phyloP scores from a whole-genome alignment of 2,329 filamentous ascomycete species.

The Trichoderma atrobrunneum region DNA sequence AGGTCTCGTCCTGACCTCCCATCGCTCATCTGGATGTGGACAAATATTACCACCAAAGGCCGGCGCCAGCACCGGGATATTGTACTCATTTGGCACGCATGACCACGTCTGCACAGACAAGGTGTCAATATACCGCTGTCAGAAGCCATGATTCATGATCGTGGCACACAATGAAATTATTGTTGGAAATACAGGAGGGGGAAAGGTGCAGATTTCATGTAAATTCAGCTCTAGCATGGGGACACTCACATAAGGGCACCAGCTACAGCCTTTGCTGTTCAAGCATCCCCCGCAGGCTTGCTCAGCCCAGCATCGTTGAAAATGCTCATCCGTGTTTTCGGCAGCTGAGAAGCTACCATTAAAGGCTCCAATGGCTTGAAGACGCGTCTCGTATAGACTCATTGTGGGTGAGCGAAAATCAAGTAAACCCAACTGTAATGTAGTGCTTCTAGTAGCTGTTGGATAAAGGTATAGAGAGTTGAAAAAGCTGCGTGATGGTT shows the following conservation, averaged over 20 bases:
- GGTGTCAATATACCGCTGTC: background rate
- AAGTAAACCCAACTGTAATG: background rate
- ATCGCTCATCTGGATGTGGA: constrained; percentile 46
- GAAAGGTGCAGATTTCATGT: background rate
- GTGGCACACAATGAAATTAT: background rate
- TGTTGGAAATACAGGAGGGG: background rate
- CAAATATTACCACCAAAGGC: constrained; percentile 50
- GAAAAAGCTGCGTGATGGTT: background rate
- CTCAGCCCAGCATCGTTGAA: constrained; percentile 50
- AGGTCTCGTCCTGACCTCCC: constrained; percentile 38
- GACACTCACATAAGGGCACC: constrained; percentile 51
- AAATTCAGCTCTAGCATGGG: background rate
- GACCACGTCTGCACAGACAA: constrained; percentile 44
- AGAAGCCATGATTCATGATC: background rate
- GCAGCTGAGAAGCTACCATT: constrained; percentile 33
- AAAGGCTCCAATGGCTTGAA: constrained; percentile 13
- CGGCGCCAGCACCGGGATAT: constrained; percentile 48
- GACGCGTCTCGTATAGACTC: constrained; percentile 16
- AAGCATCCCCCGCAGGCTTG: constrained; percentile 51
- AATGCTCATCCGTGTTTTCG: constrained; percentile 36
- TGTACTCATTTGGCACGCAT: constrained; percentile 51
- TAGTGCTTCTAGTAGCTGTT: background rate
- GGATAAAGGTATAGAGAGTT: background rate
- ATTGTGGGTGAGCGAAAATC: constrained; percentile 8
- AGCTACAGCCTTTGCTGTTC: constrained; percentile 43